Evolutionary conservation across 2,329 filamentous ascomycete species (phyloP).

Genomic region (Sporothrix inflata): DNA sequence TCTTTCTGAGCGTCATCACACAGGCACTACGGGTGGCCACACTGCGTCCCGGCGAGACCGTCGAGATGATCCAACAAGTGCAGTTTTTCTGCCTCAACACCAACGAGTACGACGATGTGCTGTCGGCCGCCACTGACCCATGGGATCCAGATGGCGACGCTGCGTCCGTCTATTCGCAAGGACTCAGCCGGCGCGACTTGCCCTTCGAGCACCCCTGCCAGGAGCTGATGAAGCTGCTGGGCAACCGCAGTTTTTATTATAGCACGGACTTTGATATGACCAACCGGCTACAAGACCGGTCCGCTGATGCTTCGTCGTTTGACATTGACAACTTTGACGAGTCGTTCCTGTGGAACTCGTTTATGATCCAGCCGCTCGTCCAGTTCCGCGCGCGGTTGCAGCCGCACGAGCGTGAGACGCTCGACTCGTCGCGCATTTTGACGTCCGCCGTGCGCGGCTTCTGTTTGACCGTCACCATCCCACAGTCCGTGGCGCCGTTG

Average conservation of each 20-base stretch:
- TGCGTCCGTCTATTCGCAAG: conserved; percentile 53
- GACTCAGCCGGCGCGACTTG: conserved; percentile 67
- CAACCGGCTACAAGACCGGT: conserved; percentile 85
- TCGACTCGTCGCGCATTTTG: conserved; percentile 86
- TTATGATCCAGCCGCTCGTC: conserved; percentile 93
- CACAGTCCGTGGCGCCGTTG: conserved; percentile 73
- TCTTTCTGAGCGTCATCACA: conserved; percentile 90
- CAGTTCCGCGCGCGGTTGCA: conserved; percentile 84
- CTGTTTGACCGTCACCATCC: conserved; percentile 83
- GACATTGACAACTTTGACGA: conserved; percentile 92
- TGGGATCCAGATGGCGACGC: conserved; percentile 56
- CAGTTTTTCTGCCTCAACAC: conserved; percentile 93
- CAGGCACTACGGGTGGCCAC: conserved; percentile 77
- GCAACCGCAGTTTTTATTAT: conserved; percentile 96
- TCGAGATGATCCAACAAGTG: conserved; percentile 83
- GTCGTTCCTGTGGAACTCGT: conserved; percentile 95
- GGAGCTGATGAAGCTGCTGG: conserved; percentile 86
- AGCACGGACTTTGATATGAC: conserved; percentile 98
- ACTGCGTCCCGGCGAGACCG: conserved; percentile 82
- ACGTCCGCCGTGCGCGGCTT: conserved; percentile 95
- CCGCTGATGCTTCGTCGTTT: conserved; percentile 75
- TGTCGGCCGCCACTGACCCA: conserved; percentile 52
- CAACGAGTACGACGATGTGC: conserved; percentile 79
- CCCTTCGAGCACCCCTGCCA: conserved; percentile 84
- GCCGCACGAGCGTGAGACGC: conserved; percentile 70